Evolutionary conservation across 805 yeast genomes (phyloP), one percentile per base, ranked within the genome.

Genomic region (Maudiozyma serrabonitensis): DNA sequence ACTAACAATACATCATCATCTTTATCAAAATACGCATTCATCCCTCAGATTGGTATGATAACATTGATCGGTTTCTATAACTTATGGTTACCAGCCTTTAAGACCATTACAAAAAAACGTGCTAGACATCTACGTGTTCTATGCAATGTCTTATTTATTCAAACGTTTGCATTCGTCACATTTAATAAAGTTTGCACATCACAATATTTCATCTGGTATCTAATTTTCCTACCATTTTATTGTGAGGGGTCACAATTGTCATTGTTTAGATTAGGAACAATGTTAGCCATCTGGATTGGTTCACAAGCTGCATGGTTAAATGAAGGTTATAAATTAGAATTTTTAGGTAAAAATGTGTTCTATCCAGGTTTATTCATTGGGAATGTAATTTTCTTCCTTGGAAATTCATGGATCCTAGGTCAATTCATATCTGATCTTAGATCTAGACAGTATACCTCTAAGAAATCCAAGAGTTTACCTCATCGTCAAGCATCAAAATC

Each of bases 171-270:
- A n/a, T 86, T 85, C 66, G 89, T 85, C 16, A 71, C 87, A 1
- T 84, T 78, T 67, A 85, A 85, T 68, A 85, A 85, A 66, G 93
- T 85, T 21, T 82, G 88, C 59, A 93, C 99, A 0, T 87, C 96
- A 1, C 99, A 93, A 69, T 93, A 93, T 67, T 93, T 93, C 67
- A 79, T 91, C 53, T 93, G 99, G 99, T 93, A 84, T 60, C 69
- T 93, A 57, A 85, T 89, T 13, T 79, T 90, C 55, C 65, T 91
- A 41, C 98, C 99, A 1, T 78, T 86, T 48, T 82, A 71, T 58
- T 62, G 88, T 7, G 71, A 82, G 2, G 61, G 68, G 8, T 72
- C 87, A 0, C 63, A 58, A 2, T 54, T 75, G 1, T 46, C 49
- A 19, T 52, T 63, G 45, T 45, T 43, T 8, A 69, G 66, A 46